phyloP scores from a whole-genome alignment of 768 basidiomycete genomes.

The Lentinula aciculospora region DNA sequence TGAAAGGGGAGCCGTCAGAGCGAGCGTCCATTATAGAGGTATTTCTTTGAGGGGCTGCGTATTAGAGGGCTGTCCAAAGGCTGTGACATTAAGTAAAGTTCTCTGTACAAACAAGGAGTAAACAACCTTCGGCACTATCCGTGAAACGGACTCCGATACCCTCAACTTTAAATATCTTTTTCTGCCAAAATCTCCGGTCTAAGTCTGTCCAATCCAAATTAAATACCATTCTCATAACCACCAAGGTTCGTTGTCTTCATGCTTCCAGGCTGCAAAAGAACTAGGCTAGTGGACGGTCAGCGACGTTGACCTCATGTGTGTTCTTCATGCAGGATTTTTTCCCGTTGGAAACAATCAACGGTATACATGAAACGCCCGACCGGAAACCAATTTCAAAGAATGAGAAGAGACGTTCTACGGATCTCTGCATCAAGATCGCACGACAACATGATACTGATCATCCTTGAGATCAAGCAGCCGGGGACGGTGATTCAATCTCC shows the following conservation, averaged over 20 bases:
- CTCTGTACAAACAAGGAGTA: not conserved
- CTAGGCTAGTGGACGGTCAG: too few species aligned
- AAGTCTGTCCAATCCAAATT: too few species aligned
- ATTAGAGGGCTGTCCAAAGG: constrained; percentile 1
- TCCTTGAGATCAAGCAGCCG: not conserved
- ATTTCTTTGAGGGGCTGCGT: constrained; percentile 3
- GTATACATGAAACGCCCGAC: not conserved
- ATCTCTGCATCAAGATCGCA: constrained; percentile 4
- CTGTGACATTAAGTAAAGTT: not conserved
- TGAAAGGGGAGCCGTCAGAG: not conserved
- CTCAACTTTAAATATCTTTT: not conserved
- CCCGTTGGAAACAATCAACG: not conserved
- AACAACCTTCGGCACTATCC: not conserved
- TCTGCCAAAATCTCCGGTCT: not conserved
- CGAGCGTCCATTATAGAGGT: constrained; percentile 6
- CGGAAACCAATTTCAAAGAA: not conserved
- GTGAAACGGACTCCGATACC: not conserved
- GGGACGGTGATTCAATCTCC: not conserved
- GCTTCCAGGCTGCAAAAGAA: too few species aligned
- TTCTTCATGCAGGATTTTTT: not conserved
- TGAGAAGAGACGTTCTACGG: not conserved
- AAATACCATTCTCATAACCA: too few species aligned
- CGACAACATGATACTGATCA: constrained; percentile 1
- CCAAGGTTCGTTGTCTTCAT: too few species aligned
- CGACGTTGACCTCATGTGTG: too few species aligned